Evolutionary conservation across 805 yeast genomes (phyloP).

Genomic region (Lipomyces sp.): DNA sequence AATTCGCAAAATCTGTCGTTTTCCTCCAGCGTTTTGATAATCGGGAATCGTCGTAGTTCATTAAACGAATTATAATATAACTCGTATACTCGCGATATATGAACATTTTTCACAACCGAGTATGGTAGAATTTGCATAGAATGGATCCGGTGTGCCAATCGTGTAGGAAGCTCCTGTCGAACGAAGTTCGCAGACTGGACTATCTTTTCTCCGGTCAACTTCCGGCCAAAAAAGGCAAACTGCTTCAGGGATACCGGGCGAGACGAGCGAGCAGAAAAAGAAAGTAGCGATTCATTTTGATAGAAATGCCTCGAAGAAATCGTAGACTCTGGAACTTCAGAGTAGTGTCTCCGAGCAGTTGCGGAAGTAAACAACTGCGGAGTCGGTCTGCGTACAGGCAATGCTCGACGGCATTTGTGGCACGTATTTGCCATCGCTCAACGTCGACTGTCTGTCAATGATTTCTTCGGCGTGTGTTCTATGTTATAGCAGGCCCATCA

Average conservation of each 20-base stretch:
- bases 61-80: slow-evolving; percentile 86
- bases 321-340: slow-evolving; percentile 19
- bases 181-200: slow-evolving; percentile 86
- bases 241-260: slow-evolving; percentile 90
- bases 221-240: slow-evolving; percentile 82
- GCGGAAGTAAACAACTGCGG: too few relatives aligned
- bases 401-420: too few relatives aligned
- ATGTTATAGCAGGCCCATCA: too few relatives aligned
- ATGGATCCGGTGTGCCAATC: slow-evolving; percentile 75
- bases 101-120: slow-evolving; percentile 78
- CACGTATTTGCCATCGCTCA: too few relatives aligned
- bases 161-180: slow-evolving; percentile 73
- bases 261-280: slow-evolving; percentile 63
- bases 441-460: too few relatives aligned
- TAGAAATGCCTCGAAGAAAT: slow-evolving; percentile 67
- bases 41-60: slow-evolving; percentile 69
- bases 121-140: slow-evolving; percentile 82
- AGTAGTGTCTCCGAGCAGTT: slow-evolving; percentile 6
- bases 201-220: slow-evolving; percentile 70
- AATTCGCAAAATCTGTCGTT: slow-evolving; percentile 69
- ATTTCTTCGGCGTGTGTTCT: too few relatives aligned
- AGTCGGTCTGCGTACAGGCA: too few relatives aligned
- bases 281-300: slow-evolving; percentile 66
- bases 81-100: slow-evolving; percentile 82
- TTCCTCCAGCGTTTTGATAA: slow-evolving; percentile 66